A percentile compares a stretch with the other conserved stretches of the same genome.
Evolutionary conservation across 2,329 filamentous ascomycete genomes (phyloP).

Genomic region (Fusarium udum): DNA sequence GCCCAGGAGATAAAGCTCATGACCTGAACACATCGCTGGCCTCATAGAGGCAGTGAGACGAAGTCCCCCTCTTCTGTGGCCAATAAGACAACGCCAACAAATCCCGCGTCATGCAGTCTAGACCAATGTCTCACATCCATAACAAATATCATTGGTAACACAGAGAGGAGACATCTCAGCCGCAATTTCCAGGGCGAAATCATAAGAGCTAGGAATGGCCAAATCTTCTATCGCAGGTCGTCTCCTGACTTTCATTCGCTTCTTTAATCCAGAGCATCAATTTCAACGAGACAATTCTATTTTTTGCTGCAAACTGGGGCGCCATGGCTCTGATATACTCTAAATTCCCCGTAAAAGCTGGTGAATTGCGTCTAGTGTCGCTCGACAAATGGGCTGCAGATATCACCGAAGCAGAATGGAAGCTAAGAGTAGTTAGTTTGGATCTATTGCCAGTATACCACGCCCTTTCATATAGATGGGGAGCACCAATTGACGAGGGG

Average conservation of each 20-base stretch:
- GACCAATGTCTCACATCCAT: too few relatives aligned
- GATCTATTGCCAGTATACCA: neutral
- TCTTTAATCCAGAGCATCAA: too few relatives aligned
- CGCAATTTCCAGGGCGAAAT: neutral
- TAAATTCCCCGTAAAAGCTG: neutral
- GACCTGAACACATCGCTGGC: too few relatives aligned
- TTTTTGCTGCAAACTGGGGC: accelerated
- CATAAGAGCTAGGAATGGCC: neutral
- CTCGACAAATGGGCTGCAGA: neutral
- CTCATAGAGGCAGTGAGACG: neutral
- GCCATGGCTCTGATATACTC: neutral
- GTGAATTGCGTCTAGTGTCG: neutral
- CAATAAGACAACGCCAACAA: neutral
- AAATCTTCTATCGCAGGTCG: too few relatives aligned
- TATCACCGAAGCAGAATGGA: neutral
- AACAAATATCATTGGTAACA: too few relatives aligned
- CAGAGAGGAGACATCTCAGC: neutral
- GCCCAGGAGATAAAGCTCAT: too few relatives aligned
- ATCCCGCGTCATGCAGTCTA: neutral
- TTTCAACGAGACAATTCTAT: too few relatives aligned
- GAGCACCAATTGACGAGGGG: neutral
- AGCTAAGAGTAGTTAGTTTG: neutral
- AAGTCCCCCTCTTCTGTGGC: neutral
- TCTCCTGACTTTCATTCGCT: neutral
- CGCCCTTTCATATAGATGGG: neutral